Base-by-base conservation (phyloP, 768 basidiomycete genomes). In the Tricholoma hemisulphureum region DNA sequence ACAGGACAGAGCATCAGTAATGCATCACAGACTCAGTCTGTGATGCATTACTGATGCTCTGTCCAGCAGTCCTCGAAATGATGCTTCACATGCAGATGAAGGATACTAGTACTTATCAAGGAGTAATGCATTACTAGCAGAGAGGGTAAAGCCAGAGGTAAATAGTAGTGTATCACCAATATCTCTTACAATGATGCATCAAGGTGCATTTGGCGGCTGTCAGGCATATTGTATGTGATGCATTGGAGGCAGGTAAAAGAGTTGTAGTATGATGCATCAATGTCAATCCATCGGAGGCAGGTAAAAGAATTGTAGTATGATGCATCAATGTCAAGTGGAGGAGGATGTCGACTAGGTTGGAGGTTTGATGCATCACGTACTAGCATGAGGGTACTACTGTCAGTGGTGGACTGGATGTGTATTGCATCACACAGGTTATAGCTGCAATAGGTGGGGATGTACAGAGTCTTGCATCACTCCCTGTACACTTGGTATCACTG, bases 321-420 rank as follows among this genome's bases (percentile, higher is more conserved):
- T 37, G 35, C 35, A 37, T 37, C 35, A 37, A n/a, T 37, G 35
- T 37, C 16, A n/a, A 37, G 16, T 37, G 35, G 35, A 37, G 35
- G 35, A n/a, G 35, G 39, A 41, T 21, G 24, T 46, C 14, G 23
- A 46, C 43, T 46, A 46, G 43, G 43, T 46, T 46, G 11, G 43
- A 26, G 43, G 24, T 46, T 46, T 46, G 43, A 46, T 46, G 43
- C 43, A 46, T 46, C 43, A 46, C 43, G 26, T 46, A 46, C 43
- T 26, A 46, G 43, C 24, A 9, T 46, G 43, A 46, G 39, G 39
- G 39, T 41, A 41, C 18, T 41, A 21, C 39, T 41, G 43, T 24
- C 43, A 46, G 43, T 23, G 43, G 13, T 4, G 23, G 24, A 24
- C 24, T 46, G 43, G 43, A 23, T 23, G 43, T 26, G 21, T 23